Base-by-base conservation (phyloP, 768 basidiomycete genomes). In the Kondoa malvinella region DNA sequence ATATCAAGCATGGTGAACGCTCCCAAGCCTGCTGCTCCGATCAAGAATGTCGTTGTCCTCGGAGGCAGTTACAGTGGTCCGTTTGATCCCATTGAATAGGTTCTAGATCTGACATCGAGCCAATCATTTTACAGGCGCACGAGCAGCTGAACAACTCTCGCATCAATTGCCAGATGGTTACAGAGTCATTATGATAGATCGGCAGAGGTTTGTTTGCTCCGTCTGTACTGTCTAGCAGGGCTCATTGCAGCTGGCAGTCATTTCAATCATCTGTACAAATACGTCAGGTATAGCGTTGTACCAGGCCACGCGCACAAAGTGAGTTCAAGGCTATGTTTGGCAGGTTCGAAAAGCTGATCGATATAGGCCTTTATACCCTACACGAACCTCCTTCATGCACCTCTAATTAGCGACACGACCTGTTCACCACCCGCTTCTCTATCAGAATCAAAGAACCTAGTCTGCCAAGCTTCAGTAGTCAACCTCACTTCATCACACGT, bases 41-140 rank as follows among this genome's bases (percentile, higher is more conserved):
- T 69, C 65, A 69, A 69, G 59, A 69, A 74, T 65, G 71, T 73
- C 21, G 74, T 74, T n/a, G 66, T 74, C 27, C 70, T 74, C 14
- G 74, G 72, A 1, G 72, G 68, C 1, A 59, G 66, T 56, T 73
- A 73, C 56, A 70, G 70, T 0, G 72, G 74, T 70, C 2, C 17
- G 65, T 64, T 30, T 26, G 59, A 14, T 50, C 17, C 34, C 15
- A 4, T 26, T 26, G 30, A 4, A 17, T 27, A 40, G 26, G 56
- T 26, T 26, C 26, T 2, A 40, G 21, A 29, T 4, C 31, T 17
- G 25, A 27, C 34, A 16, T 4, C 21, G 66, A 32, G 50, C 31
- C 57, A 29, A 32, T 4, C 17, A 21, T 3, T 56, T 33, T 8
- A 26, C 70, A 73, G 73, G 73, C 33, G 64, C 71, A 1, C 61